A percentile compares a stretch with the other conserved stretches of the same genome.
phyloP scores from a whole-genome alignment of 129 eudicot genomes.

The Apium graveolens region DNA sequence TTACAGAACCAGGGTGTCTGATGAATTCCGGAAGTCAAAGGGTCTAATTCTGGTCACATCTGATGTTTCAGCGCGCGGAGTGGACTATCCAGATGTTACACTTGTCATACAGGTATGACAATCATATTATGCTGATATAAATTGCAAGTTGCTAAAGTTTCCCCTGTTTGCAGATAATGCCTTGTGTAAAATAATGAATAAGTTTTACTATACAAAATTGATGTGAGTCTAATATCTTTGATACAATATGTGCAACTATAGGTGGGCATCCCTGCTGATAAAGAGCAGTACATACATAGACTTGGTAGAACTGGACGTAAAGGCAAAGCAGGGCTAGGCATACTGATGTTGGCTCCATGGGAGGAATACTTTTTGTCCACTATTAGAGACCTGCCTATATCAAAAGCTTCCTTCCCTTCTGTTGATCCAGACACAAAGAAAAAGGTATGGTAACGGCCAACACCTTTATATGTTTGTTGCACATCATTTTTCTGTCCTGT shows the following conservation, averaged over 20 bases:
- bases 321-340: constrained; percentile 90
- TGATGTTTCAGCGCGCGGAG: constrained; percentile 99
- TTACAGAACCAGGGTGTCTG: constrained; percentile 84
- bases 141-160: background rate
- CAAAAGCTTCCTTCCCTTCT: constrained; percentile 47
- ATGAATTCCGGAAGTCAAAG: constrained; percentile 88
- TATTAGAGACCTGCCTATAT: constrained; percentile 56
- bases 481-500: background rate
- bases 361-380: constrained; percentile 70
- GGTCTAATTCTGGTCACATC: constrained; percentile 95
- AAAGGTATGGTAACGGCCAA: constrained; percentile 28
- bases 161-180: background rate
- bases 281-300: constrained; percentile 83
- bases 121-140: background rate
- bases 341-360: constrained; percentile 84
- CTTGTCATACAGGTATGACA: constrained; percentile 75
- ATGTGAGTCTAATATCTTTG: background rate
- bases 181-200: background rate
- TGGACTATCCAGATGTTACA: constrained; percentile 98
- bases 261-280: constrained; percentile 84
- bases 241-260: constrained; percentile 19
- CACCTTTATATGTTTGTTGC: background rate
- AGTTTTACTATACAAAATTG: background rate
- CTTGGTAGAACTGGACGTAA: constrained; percentile 93
- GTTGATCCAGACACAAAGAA: constrained; percentile 65